Evolutionary conservation across 768 basidiomycete species (phyloP).

Genomic region (Daedaleopsis sinensis): DNA sequence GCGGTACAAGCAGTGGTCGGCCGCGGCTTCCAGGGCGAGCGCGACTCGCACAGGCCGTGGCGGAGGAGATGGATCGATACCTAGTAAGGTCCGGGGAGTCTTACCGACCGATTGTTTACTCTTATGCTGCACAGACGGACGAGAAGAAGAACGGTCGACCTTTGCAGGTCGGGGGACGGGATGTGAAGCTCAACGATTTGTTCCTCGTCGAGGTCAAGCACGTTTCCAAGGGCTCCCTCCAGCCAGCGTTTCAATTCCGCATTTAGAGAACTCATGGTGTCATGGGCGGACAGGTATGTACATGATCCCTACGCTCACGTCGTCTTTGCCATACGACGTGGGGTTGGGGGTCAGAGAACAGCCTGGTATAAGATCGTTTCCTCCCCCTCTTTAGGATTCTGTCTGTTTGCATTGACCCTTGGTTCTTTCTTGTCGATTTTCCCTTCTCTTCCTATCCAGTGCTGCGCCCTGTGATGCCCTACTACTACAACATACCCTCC

Average conservation of each 20-base stretch:
- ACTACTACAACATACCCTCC: too few relatives aligned
- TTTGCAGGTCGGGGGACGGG: not conserved
- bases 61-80: not conserved
- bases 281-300: not conserved
- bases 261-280: not conserved
- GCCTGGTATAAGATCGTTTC: too few relatives aligned
- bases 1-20: not conserved
- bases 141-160: not conserved
- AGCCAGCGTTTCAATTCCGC: not conserved
- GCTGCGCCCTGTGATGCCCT: too few relatives aligned
- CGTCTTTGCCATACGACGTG: too few relatives aligned
- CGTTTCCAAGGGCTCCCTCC: not conserved
- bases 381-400: too few relatives aligned
- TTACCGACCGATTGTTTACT: too few relatives aligned
- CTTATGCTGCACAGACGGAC: not conserved
- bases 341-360: too few relatives aligned
- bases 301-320: too few relatives aligned
- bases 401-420: too few relatives aligned
- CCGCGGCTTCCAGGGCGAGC: not conserved
- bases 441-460: too few relatives aligned
- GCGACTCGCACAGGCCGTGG: not conserved
- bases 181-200: not conserved
- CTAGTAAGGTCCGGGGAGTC: not conserved
- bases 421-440: too few relatives aligned
- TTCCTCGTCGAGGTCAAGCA: not conserved